Percentiles rank a stretch among this genome's conserved stretches.
These are phyloP conservation scores for Alternaria hordeiaustralica DNA, from an alignment of 2,329 filamentous ascomycete genomes.

Conservation along the genomic window DNA sequence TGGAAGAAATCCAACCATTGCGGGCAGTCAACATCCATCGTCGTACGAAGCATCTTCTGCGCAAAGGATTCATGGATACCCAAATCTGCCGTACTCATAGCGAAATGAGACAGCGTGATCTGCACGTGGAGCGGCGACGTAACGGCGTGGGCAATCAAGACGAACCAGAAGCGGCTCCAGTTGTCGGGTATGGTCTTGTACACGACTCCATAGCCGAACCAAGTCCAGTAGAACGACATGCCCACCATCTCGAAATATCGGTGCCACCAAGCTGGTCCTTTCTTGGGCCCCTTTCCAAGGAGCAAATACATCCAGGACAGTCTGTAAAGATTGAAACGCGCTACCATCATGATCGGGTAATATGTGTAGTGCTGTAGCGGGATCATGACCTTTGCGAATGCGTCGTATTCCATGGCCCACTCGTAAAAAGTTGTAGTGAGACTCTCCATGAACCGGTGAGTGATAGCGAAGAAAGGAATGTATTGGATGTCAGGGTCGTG, in stretches of 20 bases:
- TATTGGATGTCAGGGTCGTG: constrained; percentile 93
- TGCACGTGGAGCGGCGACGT: constrained; percentile 74
- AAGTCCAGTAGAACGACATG: constrained; percentile 70
- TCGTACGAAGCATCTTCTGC: constrained; percentile 73
- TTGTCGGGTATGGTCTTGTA: constrained; percentile 66
- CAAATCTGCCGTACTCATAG: constrained; percentile 71
- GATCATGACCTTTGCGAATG: constrained; percentile 64
- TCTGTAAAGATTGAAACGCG: constrained; percentile 75
- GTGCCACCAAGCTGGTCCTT: constrained; percentile 71
- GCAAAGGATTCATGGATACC: constrained; percentile 71
- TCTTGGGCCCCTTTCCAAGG: constrained; percentile 60
- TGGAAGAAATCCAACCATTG: constrained; percentile 75
- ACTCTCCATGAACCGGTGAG: constrained; percentile 68
- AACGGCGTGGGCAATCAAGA: constrained; percentile 69
- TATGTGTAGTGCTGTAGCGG: constrained; percentile 71
- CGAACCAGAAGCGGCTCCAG: constrained; percentile 65
- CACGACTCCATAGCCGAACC: constrained; percentile 71
- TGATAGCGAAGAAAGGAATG: constrained; percentile 72
- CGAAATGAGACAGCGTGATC: constrained; percentile 75
- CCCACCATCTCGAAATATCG: constrained; percentile 70
- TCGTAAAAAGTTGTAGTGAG: constrained; percentile 72
- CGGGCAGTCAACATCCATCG: constrained; percentile 77
- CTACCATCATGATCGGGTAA: constrained; percentile 71
- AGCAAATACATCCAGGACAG: constrained; percentile 71
- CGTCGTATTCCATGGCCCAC: constrained; percentile 68